Percentiles rank a stretch among this genome's conserved stretches.
Conservation (phyloP, 2,329 filamentous ascomycete genomes). For the Scedosporium boydii region DNA sequence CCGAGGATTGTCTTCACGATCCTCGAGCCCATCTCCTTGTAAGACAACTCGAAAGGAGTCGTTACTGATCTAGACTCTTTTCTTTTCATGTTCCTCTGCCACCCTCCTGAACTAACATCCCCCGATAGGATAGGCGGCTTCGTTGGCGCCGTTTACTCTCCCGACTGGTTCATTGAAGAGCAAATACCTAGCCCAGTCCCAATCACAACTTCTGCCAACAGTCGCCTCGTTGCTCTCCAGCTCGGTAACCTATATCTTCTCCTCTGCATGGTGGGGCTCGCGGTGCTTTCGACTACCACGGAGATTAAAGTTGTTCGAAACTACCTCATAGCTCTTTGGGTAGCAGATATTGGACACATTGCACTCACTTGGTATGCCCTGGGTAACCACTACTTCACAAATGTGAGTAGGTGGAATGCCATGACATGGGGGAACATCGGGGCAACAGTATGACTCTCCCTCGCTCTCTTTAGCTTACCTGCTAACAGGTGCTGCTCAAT, state of each 20-base stretch:
- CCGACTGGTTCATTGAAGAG: conserved; percentile 53
- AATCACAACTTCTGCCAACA: conserved; percentile 30
- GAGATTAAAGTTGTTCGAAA: conserved; percentile 57
- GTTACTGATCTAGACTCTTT: background rate
- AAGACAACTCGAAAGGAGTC: conserved; percentile 18
- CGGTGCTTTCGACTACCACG: conserved; percentile 52
- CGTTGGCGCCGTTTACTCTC: conserved; percentile 42
- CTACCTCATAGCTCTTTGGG: conserved; percentile 56
- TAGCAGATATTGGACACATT: conserved; percentile 60
- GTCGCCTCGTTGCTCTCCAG: conserved; percentile 53
- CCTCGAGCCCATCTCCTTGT: conserved; percentile 61
- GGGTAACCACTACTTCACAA: conserved; percentile 42
- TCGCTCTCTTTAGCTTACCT: background rate
- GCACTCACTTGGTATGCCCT: conserved; percentile 49
- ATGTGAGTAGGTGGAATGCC: conserved; percentile 53
- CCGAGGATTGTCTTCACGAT: conserved; percentile 59
- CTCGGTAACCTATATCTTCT: conserved; percentile 63
- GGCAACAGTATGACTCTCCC: conserved; percentile 41
- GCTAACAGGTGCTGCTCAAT: background rate
- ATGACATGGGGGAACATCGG: conserved; percentile 68
- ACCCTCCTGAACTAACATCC: background rate
- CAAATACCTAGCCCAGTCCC: conserved; percentile 39
- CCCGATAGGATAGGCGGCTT: conserved; percentile 48
- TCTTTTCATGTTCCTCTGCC: background rate
- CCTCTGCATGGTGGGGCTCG: conserved; percentile 53